These are phyloP conservation scores for Saccharum spontaneum DNA, from an alignment of 176 grass and related monocot species.

Conservation along the genomic window DNA sequence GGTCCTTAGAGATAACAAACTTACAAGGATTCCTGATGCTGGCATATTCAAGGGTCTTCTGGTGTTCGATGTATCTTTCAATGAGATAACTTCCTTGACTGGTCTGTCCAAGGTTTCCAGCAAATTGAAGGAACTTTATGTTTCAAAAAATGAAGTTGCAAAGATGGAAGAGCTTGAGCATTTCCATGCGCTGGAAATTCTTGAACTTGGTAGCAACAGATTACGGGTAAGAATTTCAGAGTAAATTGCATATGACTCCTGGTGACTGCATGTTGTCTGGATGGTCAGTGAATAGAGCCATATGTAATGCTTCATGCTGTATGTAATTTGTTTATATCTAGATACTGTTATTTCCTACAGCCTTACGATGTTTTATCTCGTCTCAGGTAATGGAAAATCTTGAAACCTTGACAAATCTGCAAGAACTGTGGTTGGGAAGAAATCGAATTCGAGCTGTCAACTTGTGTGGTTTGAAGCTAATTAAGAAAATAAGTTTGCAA, in stretches of 20 bases:
- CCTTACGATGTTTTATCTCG: slow-evolving; percentile 23
- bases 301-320: background rate
- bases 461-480: slow-evolving; percentile 83
- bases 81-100: slow-evolving; percentile 87
- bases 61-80: slow-evolving; percentile 97
- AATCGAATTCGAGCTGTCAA: slow-evolving; percentile 80
- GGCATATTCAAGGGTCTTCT: slow-evolving; percentile 81
- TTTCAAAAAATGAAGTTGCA: slow-evolving; percentile 91
- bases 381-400: slow-evolving; percentile 93
- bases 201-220: slow-evolving; percentile 98
- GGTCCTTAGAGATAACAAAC: slow-evolving; percentile 91
- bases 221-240: slow-evolving; percentile 65
- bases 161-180: slow-evolving; percentile 95
- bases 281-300: background rate
- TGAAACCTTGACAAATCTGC: slow-evolving; percentile 70
- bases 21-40: slow-evolving; percentile 73
- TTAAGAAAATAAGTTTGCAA: slow-evolving; percentile 92
- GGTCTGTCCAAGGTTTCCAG: slow-evolving; percentile 72
- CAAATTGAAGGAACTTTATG: slow-evolving; percentile 85
- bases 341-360: background rate
- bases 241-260: background rate
- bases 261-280: slow-evolving; percentile 7
- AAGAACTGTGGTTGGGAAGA: slow-evolving; percentile 90
- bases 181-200: slow-evolving; percentile 71
- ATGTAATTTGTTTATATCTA: background rate